phyloP scores from a whole-genome alignment of 257 asterid species.

The Voacanga thouarsii region DNA sequence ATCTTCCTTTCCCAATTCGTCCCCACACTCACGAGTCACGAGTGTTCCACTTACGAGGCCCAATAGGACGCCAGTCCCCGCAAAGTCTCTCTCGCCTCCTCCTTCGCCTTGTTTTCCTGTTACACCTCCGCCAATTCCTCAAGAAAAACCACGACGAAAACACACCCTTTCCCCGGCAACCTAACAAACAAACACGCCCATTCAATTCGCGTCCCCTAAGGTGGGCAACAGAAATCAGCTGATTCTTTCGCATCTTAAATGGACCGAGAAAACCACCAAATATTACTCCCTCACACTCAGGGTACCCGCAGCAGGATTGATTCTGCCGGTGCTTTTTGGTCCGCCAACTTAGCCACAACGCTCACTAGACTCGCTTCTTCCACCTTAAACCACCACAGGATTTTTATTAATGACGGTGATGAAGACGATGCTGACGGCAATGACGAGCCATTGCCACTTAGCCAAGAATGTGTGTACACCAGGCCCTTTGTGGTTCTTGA shows the following conservation, averaged over 20 bases:
- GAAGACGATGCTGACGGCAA: conserved; percentile 16
- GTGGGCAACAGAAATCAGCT: neutral
- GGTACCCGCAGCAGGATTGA: neutral
- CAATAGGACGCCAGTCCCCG: neutral
- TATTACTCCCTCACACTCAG: neutral
- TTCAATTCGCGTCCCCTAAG: too few relatives aligned
- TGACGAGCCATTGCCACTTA: conserved; percentile 19
- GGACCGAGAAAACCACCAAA: conserved; percentile 26
- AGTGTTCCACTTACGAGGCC: neutral
- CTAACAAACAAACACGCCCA: too few relatives aligned
- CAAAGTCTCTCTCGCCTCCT: too few relatives aligned
- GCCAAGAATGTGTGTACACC: conserved; percentile 43
- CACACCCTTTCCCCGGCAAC: neutral
- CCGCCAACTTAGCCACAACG: conserved; percentile 23
- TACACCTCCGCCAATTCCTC: neutral
- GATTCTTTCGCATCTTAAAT: conserved; percentile 1
- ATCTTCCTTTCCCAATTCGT: too few relatives aligned
- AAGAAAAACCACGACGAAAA: neutral
- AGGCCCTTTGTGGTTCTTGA: conserved; percentile 76
- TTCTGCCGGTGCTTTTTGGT: neutral
- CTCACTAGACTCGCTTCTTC: conserved; percentile 26
- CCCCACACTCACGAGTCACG: neutral
- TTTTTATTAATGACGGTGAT: conserved; percentile 29
- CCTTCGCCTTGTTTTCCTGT: too few relatives aligned
- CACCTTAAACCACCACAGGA: conserved; percentile 27